Base-by-base conservation (phyloP, 192 early-diverging fungal species). In the Coemansia sp. region DNA sequence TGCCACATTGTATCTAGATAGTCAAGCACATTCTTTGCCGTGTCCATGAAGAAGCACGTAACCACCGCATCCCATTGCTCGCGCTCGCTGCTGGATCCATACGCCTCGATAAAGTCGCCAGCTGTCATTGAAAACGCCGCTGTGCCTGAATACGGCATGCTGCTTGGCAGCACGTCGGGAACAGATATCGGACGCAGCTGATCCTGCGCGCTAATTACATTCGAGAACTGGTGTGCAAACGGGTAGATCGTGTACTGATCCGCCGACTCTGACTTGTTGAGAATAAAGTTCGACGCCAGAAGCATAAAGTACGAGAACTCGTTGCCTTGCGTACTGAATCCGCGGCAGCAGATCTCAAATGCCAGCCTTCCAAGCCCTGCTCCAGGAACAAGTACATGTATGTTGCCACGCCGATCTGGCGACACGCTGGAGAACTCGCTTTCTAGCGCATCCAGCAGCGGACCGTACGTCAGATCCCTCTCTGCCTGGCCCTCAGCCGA, bases 251-350 rank as follows among this genome's bases (percentile, higher is more conserved):
- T 77, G 71, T 87, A 87, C 72, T 92, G 77, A 44, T 91, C 71
- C 21, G 74, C 66, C 21, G 74, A 53, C 19, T 66, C 59, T 4
- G 90, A 80, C 60, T 87, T 89, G 81, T 99, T 99, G n/a, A 99
- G 88, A 19, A 98, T 86, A 77, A 93, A 98, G 76, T 99, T 89
- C 10, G 96, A 97, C 10, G 88, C 90, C 38, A 98, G 84, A 2
- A 99, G 86, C 98, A 99, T 99, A 76, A 89, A 96, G 69, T 91
- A 96, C 40, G 94, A 95, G 81, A 98, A 98, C 83, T 99, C 98
- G 70, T 98, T 99, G 40, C 87, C 93, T 83, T 93, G 90, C 61
- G 86, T 88, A 65, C 88, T 91, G 71, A 88, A 93, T 10, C 91
- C 91, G 48, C 71, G 72, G 39, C 85, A 86, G n/a, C 91, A 92